Percentiles rank a stretch among this genome's conserved stretches.
phyloP scores from a whole-genome alignment of 2,329 filamentous ascomycete species.

The Fusarium transvaalense region DNA sequence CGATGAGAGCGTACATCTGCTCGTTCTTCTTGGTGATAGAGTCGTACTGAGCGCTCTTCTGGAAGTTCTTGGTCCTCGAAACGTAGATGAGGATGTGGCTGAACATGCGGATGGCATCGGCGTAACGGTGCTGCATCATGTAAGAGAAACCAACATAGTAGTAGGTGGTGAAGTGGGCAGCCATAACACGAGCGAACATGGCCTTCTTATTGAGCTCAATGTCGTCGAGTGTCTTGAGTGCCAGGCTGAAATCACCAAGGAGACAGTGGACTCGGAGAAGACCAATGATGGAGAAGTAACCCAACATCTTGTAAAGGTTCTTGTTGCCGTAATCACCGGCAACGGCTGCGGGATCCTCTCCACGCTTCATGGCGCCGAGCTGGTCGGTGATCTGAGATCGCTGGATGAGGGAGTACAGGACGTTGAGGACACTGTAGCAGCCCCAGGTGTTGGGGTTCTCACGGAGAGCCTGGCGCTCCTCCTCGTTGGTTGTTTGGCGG shows the following conservation, averaged over 20 bases:
- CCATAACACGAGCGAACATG: slow-evolving; percentile 99
- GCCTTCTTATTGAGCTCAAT: slow-evolving; percentile 99
- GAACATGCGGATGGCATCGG: slow-evolving; percentile 99
- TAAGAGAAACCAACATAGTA: slow-evolving; percentile 99
- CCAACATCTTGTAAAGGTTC: slow-evolving; percentile 96
- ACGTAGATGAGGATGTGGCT: slow-evolving; percentile 99
- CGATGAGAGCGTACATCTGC: slow-evolving; percentile 99
- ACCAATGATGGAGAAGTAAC: slow-evolving; percentile 99
- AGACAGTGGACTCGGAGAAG: slow-evolving; percentile 95
- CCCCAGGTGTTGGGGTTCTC: slow-evolving; percentile 99
- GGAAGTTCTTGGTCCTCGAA: slow-evolving; percentile 99
- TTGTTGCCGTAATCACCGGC: slow-evolving; percentile 96
- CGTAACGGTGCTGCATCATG: slow-evolving; percentile 99
- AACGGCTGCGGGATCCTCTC: slow-evolving; percentile 87
- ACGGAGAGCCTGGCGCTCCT: slow-evolving; percentile 89
- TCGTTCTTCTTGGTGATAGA: slow-evolving; percentile 99
- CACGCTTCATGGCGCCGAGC: slow-evolving; percentile 91
- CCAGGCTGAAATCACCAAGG: slow-evolving; percentile 96
- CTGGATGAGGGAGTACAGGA: slow-evolving; percentile 98
- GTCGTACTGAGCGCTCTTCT: slow-evolving; percentile 98
- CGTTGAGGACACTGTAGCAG: slow-evolving; percentile 99
- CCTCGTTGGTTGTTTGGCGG: slow-evolving; percentile 84
- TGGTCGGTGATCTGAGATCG: slow-evolving; percentile 98
- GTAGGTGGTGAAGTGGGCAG: slow-evolving; percentile 99
- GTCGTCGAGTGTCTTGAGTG: slow-evolving; percentile 98